phyloP scores from a whole-genome alignment of 164 flowering plant species.

The Aristolochia californica region DNA sequence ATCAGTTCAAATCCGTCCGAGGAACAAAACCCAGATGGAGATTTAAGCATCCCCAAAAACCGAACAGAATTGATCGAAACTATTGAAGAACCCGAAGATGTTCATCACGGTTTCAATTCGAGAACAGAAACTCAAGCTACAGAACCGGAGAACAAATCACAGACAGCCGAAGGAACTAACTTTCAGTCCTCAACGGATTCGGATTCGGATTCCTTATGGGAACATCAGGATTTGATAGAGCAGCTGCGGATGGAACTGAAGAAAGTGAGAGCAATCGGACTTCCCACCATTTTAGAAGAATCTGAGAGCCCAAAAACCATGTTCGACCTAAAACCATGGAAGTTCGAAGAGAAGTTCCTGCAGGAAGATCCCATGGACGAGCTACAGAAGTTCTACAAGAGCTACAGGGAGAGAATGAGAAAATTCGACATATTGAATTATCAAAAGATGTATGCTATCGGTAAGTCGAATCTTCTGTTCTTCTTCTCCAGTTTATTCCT shows the following conservation, averaged over 20 bases:
- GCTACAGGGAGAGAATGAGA: slow-evolving; percentile 79
- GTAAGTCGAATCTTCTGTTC: slow-evolving; percentile 24
- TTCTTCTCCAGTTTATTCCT: not conserved
- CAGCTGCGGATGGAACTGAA: slow-evolving; percentile 75
- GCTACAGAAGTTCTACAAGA: slow-evolving; percentile 73
- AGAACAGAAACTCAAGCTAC: no score
- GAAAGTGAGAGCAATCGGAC: slow-evolving; percentile 68
- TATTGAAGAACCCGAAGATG: not conserved
- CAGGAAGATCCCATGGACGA: slow-evolving; percentile 44
- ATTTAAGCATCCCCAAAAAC: slow-evolving; percentile 7
- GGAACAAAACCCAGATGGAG: slow-evolving; percentile 17
- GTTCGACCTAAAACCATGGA: slow-evolving; percentile 84
- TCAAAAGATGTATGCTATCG: slow-evolving; percentile 93
- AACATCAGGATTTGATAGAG: slow-evolving; percentile 86
- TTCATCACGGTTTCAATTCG: not conserved
- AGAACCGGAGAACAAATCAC: not conserved
- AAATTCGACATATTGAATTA: slow-evolving; percentile 86
- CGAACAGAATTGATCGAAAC: no score
- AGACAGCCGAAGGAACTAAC: slow-evolving; percentile 8
- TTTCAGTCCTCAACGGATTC: slow-evolving; percentile 13
- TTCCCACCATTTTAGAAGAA: slow-evolving; percentile 93
- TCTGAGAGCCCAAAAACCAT: slow-evolving; percentile 58
- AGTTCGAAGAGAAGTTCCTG: slow-evolving; percentile 60
- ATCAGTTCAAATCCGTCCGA: not conserved
- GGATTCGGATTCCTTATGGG: slow-evolving; percentile 59